Conservation (phyloP, 2,329 filamentous ascomycete species). For the Fusarium setosum region DNA sequence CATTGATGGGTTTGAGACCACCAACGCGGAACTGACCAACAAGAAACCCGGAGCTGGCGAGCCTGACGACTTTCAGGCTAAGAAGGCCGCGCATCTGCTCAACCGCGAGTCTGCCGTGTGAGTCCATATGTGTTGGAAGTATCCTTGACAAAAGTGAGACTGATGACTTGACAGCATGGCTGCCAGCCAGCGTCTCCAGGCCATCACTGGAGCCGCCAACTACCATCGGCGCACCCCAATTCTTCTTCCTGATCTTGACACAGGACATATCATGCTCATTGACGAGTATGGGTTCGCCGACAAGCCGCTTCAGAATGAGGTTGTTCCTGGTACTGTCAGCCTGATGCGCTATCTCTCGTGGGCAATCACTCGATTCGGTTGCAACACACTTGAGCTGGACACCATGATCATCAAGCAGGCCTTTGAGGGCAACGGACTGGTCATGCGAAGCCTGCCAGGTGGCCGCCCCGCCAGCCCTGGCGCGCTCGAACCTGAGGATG, state of each 20-base stretch:
- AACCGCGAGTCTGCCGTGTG: constrained; percentile 12
- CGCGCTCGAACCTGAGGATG: not conserved
- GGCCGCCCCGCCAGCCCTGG: not conserved
- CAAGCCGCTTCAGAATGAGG: not conserved
- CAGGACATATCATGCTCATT: constrained; percentile 10
- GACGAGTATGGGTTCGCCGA: not conserved
- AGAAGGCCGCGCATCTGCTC: constrained; percentile 8
- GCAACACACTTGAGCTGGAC: constrained; percentile 38
- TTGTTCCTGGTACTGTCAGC: not conserved
- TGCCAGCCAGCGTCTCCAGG: constrained; percentile 31
- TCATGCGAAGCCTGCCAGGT: not conserved
- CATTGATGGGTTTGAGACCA: not conserved
- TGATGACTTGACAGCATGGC: constrained; percentile 14
- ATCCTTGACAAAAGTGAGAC: not conserved
- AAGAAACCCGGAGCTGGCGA: not conserved
- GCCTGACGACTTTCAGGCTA: not conserved
- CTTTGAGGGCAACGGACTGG: not conserved
- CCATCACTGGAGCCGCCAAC: constrained; percentile 26
- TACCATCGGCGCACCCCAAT: constrained; percentile 3
- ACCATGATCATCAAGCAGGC: constrained; percentile 32
- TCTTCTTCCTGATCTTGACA: not conserved
- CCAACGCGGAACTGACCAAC: constrained; percentile 7
- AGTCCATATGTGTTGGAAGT: not conserved
- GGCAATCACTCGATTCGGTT: constrained; percentile 33
- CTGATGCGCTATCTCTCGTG: constrained; percentile 28